phyloP scores from a whole-genome alignment of 208 protist genomes.

The Acanthamoeba triangularis region DNA sequence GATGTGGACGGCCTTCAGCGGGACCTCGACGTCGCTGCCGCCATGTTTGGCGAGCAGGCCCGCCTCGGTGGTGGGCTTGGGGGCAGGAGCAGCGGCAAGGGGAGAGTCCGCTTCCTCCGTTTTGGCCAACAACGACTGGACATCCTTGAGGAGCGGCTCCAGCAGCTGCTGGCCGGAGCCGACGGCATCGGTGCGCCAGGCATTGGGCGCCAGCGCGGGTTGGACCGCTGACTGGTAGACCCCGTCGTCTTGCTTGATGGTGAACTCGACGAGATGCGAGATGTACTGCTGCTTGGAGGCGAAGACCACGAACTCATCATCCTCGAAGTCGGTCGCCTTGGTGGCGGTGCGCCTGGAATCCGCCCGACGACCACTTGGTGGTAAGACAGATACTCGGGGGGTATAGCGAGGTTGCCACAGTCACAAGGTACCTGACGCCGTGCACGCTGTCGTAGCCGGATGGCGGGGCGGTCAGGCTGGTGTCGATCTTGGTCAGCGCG shows the following conservation, averaged over 20 bases:
- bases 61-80: neutral
- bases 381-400: neutral
- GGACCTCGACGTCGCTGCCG: neutral
- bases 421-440: neutral
- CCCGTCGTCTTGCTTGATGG: neutral
- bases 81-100: neutral
- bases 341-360: neutral
- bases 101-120: neutral
- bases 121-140: neutral
- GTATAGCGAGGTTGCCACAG: neutral
- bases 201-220: neutral
- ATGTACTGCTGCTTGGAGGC: slow-evolving; percentile 82
- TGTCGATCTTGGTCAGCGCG: slow-evolving; percentile 29
- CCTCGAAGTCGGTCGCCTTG: slow-evolving; percentile 74
- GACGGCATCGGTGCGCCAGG: too few relatives aligned
- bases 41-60: neutral
- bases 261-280: slow-evolving; percentile 82
- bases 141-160: neutral
- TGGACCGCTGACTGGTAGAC: neutral
- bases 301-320: slow-evolving; percentile 83
- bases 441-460: slow-evolving; percentile 81
- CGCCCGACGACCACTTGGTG: neutral
- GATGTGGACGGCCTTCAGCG: slow-evolving; percentile 78
- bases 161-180: neutral
- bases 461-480: slow-evolving; percentile 40